phyloP scores from a whole-genome alignment of 805 yeast genomes.

The Spathaspora hagerdaliae region DNA sequence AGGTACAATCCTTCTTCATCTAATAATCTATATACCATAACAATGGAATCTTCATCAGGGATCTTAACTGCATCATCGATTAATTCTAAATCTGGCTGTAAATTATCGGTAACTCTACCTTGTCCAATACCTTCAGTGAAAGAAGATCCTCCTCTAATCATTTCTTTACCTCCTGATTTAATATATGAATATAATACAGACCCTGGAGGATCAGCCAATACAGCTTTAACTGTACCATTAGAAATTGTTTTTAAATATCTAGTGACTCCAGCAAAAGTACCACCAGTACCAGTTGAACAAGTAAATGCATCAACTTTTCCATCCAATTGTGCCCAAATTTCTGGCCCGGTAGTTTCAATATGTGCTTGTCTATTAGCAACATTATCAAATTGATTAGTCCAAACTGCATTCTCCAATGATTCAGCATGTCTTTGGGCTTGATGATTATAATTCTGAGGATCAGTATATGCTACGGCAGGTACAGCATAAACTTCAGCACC shows the following conservation, averaged over 20 bases:
- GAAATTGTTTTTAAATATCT: slow-evolving; percentile 70
- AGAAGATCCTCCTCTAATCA: slow-evolving; percentile 75
- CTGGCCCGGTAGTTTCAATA: slow-evolving; percentile 88
- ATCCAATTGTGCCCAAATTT: slow-evolving; percentile 79
- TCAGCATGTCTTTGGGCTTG: slow-evolving; percentile 86
- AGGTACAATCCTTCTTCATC: slow-evolving; percentile 88
- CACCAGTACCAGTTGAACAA: slow-evolving; percentile 91
- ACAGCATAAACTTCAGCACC: slow-evolving; percentile 90
- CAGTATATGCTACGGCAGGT: slow-evolving; percentile 78
- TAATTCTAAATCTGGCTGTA: slow-evolving; percentile 64
- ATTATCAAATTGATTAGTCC: slow-evolving; percentile 93
- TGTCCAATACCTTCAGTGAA: slow-evolving; percentile 97
- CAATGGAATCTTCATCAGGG: slow-evolving; percentile 76
- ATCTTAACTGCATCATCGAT: slow-evolving; percentile 79
- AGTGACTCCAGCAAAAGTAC: slow-evolving; percentile 84
- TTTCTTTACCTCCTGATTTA: slow-evolving; percentile 60
- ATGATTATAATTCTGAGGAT: slow-evolving; percentile 84
- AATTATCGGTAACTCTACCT: slow-evolving; percentile 84
- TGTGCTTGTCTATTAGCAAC: slow-evolving; percentile 86
- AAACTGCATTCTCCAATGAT: slow-evolving; percentile 67
- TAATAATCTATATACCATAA: slow-evolving; percentile 75
- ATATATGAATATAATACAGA: slow-evolving; percentile 78
- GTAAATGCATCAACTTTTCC: slow-evolving; percentile 83
- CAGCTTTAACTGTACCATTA: slow-evolving; percentile 56
- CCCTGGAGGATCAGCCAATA: slow-evolving; percentile 93